Evolutionary conservation across 2,329 filamentous ascomycete genomes (phyloP).

Genomic region (Paracamarosporium sp.): DNA sequence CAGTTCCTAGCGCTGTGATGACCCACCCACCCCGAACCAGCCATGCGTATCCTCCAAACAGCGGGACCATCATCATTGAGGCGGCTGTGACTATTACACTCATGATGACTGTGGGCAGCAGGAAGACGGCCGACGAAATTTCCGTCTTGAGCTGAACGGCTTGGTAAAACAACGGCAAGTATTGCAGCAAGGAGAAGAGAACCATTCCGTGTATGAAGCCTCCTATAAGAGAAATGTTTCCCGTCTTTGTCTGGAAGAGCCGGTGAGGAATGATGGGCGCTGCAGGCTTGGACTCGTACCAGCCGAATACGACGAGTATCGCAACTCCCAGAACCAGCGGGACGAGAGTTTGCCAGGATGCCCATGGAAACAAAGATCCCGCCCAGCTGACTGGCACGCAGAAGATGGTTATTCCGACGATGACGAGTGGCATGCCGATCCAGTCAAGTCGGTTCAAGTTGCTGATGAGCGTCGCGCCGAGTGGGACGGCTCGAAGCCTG

Average conservation of each 20-base stretch:
- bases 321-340: constrained; percentile 63
- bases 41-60: constrained; percentile 2
- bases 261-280: constrained; percentile 56
- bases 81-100: neutral
- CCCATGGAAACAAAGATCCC: constrained; percentile 58
- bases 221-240: constrained; percentile 56
- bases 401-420: constrained; percentile 53
- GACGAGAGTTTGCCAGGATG: constrained; percentile 64
- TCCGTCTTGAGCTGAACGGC: constrained; percentile 42
- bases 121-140: constrained; percentile 31
- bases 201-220: constrained; percentile 64
- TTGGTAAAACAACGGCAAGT: constrained; percentile 46
- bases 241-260: constrained; percentile 56
- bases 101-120: neutral
- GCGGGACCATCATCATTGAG: neutral
- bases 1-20: neutral
- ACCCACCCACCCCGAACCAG: neutral
- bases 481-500: constrained; percentile 53
- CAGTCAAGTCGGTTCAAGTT: constrained; percentile 57
- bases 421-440: constrained; percentile 52
- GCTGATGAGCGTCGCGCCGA: constrained; percentile 49
- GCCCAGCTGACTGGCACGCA: constrained; percentile 58
- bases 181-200: constrained; percentile 43
- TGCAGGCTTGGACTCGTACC: constrained; percentile 59
- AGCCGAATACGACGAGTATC: constrained; percentile 59